Conservation (phyloP, 1,139 yeast species). For the Yarrowia galli region DNA sequence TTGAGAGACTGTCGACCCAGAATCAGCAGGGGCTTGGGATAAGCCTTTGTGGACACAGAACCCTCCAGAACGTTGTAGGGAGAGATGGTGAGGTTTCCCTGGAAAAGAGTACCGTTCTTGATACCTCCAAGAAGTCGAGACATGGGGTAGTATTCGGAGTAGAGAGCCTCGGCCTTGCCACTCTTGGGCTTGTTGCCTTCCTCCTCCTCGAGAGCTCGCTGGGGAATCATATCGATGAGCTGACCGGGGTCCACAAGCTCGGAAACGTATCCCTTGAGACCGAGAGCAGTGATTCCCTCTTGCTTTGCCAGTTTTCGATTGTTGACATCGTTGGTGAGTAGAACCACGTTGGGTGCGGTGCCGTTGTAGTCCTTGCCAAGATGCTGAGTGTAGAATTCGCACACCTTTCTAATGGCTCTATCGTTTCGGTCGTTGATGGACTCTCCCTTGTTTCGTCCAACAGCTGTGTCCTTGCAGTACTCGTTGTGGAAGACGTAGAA, state of each 20-base stretch:
- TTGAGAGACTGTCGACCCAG: constrained; percentile 85
- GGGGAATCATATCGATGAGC: constrained; percentile 81
- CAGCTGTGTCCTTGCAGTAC: constrained; percentile 74
- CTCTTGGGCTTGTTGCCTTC: constrained; percentile 45
- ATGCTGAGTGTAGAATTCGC: constrained; percentile 76
- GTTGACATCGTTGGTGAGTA: constrained; percentile 79
- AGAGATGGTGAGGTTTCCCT: constrained; percentile 81
- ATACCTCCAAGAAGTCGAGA: constrained; percentile 91
- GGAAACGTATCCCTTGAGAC: constrained; percentile 72
- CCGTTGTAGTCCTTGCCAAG: constrained; percentile 51
- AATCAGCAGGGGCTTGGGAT: constrained; percentile 81
- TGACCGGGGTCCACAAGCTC: constrained; percentile 76
- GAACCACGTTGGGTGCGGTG: constrained; percentile 58
- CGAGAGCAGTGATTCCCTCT: constrained; percentile 63
- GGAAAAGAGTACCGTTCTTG: constrained; percentile 84
- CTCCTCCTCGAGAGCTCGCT: constrained; percentile 52
- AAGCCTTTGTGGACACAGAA: constrained; percentile 72
- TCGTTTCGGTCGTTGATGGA: constrained; percentile 90
- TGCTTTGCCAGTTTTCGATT: constrained; percentile 65
- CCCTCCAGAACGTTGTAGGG: constrained; percentile 92
- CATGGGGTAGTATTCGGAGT: constrained; percentile 78
- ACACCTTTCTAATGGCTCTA: constrained; percentile 81
- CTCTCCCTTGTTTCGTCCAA: constrained; percentile 69
- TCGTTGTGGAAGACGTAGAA: constrained; percentile 94
- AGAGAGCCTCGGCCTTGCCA: constrained; percentile 59